Base-by-base conservation (phyloP, 768 basidiomycete species). In the Lentinula raphanica region DNA sequence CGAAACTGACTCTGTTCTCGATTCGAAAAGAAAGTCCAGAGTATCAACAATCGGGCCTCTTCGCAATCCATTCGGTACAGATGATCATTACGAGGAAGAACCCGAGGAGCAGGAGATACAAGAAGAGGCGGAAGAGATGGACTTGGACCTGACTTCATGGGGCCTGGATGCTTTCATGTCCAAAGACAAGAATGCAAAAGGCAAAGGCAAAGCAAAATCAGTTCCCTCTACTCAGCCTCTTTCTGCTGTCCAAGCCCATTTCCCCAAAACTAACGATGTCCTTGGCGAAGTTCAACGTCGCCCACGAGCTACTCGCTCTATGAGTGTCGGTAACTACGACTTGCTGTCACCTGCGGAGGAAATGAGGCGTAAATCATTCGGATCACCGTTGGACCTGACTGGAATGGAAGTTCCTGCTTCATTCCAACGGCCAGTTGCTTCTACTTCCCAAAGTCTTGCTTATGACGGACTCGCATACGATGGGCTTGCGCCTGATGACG, bases 81-180 rank as follows among this genome's bases (percentile, higher is more conserved):
- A 85, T 59, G 83, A 82, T 29, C 75, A 78, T 1, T 79, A 79
- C 12, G 81, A 80, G 17, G 81, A 81, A 6, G 80, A 81, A 57
- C 39, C 40, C 21, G 39, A 56, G 17, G 80, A 80, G 6, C 77
- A 81, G 4, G 78, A 78, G 25, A 78, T 76, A 40, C 78, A 77
- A 44, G 71, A 71, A 17, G 81, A 77, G 42, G 78, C 80, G 31
- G 42, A 21, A 44, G 81, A 79, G 25, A 57, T 87, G 31, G 92
- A 92, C 66, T 87, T 92, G 27, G 90, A 92, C 70, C 75, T 93
- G 58, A 78, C 86, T 3, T 92, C 90, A 17, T 94, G 90, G 91
- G 92, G 92, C 3, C 76, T 94, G 25, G 87, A 91, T 59, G 80
- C 84, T 5, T 85, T 91, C 71, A 83, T 90, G 60, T 79, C 84